These are phyloP conservation scores for Sistotremastrum niveocremeum DNA, from an alignment of 768 basidiomycete genomes.

Conservation along the genomic window DNA sequence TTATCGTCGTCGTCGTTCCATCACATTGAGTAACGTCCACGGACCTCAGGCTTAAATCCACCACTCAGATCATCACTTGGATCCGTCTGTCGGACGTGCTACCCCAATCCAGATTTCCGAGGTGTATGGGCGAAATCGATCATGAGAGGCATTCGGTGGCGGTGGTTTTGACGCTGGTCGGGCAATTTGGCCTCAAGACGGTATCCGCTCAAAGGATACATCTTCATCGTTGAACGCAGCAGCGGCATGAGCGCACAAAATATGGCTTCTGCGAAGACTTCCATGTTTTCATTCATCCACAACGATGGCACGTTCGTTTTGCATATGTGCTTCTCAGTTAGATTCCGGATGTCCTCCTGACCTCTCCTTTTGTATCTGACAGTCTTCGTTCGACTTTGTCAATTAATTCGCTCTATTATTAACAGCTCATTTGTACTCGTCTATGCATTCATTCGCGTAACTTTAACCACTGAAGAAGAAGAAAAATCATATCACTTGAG, in stretches of 20 bases:
- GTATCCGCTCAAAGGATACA: constrained; percentile 35
- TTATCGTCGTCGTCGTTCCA: constrained; percentile 18
- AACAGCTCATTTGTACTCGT: too few species aligned
- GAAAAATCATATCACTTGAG: too few species aligned
- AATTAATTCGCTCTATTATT: too few species aligned
- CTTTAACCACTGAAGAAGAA: too few species aligned
- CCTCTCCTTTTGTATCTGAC: too few species aligned
- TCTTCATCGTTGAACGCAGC: constrained; percentile 48
- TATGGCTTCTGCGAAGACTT: constrained; percentile 34
- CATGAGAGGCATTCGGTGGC: constrained; percentile 18
- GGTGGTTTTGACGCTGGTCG: constrained; percentile 41
- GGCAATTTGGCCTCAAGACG: constrained; percentile 32
- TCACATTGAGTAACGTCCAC: too few species aligned
- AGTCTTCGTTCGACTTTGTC: too few species aligned
- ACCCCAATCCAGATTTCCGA: constrained; percentile 39
- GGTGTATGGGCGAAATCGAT: constrained; percentile 40
- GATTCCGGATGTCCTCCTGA: too few species aligned
- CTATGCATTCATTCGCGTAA: too few species aligned
- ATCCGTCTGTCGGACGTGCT: constrained; percentile 25
- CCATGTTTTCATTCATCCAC: constrained; percentile 30
- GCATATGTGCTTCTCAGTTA: too few species aligned
- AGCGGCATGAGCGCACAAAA: constrained; percentile 33
- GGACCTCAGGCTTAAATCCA: neutral
- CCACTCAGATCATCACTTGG: constrained; percentile 20
- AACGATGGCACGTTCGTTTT: too few species aligned